Evolutionary conservation across 1,284 basidiomycete genomes (phyloP).

Genomic region (Taiwanofungus camphoratus): DNA sequence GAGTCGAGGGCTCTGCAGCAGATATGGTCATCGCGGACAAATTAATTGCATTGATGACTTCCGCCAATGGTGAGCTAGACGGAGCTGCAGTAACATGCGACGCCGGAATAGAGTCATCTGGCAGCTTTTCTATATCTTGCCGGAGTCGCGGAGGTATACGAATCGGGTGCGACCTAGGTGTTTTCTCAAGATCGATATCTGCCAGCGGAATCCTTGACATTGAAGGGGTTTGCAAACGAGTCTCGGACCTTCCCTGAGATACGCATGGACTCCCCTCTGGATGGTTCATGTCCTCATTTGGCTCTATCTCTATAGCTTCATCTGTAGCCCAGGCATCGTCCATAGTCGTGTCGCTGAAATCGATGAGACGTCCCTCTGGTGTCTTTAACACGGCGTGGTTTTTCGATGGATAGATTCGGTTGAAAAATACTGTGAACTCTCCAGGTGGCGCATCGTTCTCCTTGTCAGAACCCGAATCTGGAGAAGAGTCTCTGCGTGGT

Average conservation of each 20-base stretch:
- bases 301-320: constrained; percentile 13
- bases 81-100: constrained; percentile 21
- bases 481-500: constrained; percentile 22
- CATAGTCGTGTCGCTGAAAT: constrained; percentile 42
- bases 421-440: constrained; percentile 46
- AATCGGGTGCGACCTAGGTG: constrained; percentile 8
- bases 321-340: constrained; percentile 27
- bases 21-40: constrained; percentile 17
- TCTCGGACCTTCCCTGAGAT: not conserved
- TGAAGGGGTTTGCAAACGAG: not conserved
- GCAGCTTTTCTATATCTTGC: no score
- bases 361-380: constrained; percentile 48
- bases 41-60: constrained; percentile 33
- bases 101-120: constrained; percentile 1
- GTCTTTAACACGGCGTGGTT: constrained; percentile 29
- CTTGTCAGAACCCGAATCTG: constrained; percentile 45
- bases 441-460: constrained; percentile 45
- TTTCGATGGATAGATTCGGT: constrained; percentile 31
- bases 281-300: constrained; percentile 12
- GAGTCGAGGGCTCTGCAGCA: constrained; percentile 4
- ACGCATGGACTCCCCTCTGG: constrained; percentile 6
- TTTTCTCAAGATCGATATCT: constrained; percentile 17
- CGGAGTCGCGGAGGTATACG: constrained; percentile 4
- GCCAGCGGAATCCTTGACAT: constrained; percentile 15
- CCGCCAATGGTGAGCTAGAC: constrained; percentile 27